Conservation (phyloP, 2,329 filamentous ascomycete species). For the Penicillium sp. region DNA sequence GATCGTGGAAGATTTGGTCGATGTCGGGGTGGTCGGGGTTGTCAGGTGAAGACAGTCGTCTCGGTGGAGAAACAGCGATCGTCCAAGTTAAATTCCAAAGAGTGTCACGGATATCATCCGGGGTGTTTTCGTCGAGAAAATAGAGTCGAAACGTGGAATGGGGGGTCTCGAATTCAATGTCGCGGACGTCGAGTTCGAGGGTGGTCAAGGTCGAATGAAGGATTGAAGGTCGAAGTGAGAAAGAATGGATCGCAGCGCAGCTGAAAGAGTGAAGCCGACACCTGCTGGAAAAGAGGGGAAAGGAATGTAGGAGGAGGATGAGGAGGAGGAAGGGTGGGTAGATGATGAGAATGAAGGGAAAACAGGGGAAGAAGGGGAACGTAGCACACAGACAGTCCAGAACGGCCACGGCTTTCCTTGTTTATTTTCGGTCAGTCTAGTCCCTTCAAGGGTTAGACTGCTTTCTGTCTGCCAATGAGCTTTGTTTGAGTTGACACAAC, state of each 20-base stretch:
- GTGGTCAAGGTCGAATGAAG: slow-evolving; percentile 8
- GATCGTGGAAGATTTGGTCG: slow-evolving; percentile 5
- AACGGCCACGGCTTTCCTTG: not conserved
- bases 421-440: slow-evolving; percentile 19
- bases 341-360: slow-evolving; percentile 24
- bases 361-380: slow-evolving; percentile 19
- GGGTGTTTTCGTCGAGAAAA: slow-evolving; percentile 1
- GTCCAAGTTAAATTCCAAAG: slow-evolving; percentile 17
- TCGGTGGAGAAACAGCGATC: slow-evolving; percentile 14
- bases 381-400: slow-evolving; percentile 2
- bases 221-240: slow-evolving; percentile 24
- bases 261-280: slow-evolving; percentile 63
- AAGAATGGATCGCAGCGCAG: slow-evolving; percentile 52
- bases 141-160: slow-evolving; percentile 9
- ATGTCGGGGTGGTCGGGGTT: slow-evolving; percentile 1
- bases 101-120: slow-evolving; percentile 19
- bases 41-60: slow-evolving; percentile 2
- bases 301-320: slow-evolving; percentile 20
- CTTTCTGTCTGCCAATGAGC: slow-evolving; percentile 28
- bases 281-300: slow-evolving; percentile 36
- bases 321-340: slow-evolving; percentile 1
- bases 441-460: slow-evolving; percentile 36
- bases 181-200: slow-evolving; percentile 8
- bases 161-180: slow-evolving; percentile 7
- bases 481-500: slow-evolving; percentile 46